Percentiles rank a stretch among this genome's conserved stretches.
phyloP scores from a whole-genome alignment of 2,329 filamentous ascomycete genomes.

The Aureobasidium subglaciale region DNA sequence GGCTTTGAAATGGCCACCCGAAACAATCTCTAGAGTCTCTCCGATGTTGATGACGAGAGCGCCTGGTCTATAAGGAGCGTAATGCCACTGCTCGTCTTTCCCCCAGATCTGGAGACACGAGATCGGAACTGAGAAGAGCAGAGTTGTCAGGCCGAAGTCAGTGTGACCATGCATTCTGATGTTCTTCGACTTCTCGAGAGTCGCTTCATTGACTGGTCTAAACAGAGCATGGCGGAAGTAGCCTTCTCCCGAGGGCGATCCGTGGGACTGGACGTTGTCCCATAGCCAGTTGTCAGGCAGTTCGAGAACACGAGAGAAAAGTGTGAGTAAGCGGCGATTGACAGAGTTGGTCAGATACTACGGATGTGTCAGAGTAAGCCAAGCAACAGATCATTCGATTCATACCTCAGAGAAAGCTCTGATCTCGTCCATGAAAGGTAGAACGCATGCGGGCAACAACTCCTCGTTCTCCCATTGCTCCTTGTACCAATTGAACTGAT shows the following conservation, averaged over 20 bases:
- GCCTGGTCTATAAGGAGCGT: constrained; percentile 31
- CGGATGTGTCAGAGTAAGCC: not conserved
- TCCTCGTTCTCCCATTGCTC: constrained; percentile 28
- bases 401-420: constrained; percentile 34
- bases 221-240: constrained; percentile 36
- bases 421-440: constrained; percentile 46
- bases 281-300: constrained; percentile 40
- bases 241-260: constrained; percentile 37
- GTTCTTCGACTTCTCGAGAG: constrained; percentile 19
- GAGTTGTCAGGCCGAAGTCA: constrained; percentile 35
- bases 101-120: constrained; percentile 32
- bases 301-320: constrained; percentile 40
- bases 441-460: constrained; percentile 42
- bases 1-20: constrained; percentile 39
- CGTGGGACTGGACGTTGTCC: constrained; percentile 37
- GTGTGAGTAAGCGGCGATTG: constrained; percentile 32
- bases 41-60: constrained; percentile 34
- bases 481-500: constrained; percentile 49
- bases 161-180: constrained; percentile 32
- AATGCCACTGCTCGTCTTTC: constrained; percentile 33
- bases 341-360: constrained; percentile 42
- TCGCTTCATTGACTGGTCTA: constrained; percentile 19
- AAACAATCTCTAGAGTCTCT: constrained; percentile 32
- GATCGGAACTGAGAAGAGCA: constrained; percentile 34
- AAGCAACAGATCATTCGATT: not conserved